Base-by-base conservation (phyloP, 2,329 filamentous ascomycete species). In the Intubia oerlemansii region DNA sequence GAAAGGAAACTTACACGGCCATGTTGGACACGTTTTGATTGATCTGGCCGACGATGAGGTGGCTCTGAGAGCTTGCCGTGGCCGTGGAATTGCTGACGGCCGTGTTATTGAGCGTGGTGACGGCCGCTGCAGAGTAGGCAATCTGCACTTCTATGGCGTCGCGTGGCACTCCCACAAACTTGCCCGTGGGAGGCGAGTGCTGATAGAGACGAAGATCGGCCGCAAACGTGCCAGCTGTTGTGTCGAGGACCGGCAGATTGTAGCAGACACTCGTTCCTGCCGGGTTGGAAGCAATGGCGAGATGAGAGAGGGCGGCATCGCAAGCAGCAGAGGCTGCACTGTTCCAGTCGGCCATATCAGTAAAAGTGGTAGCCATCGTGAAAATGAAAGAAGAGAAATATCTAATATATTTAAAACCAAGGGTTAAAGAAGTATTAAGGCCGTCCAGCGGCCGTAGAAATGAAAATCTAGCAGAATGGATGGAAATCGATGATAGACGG, bases 31-130 rank as follows among this genome's bases (percentile, higher is more conserved):
- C n/a, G 30, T 57, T 49, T 30, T 53, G 41, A 45, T 76, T 68
- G 42, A 81, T 68, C 47, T 71, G 62, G 11, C 75, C 75, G 18
- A 77, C 57, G 40, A 80, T 75, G 45, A 67, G 55, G 41, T 76
- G 75, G 10, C 64, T 56, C 46, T 74, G 71, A 11, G 29, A 11
- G 9, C 12, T 25, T 13, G n/a, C 16, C 30, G 32, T 44, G 22
- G 36, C 20, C 17, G 27, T 8, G 5, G 31, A 31, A 15, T 22
- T 28, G 17, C 20, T 41, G 25, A 33, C 44, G 9, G 32, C 36
- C 8, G 34, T 30, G 7, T 38, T 36, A 36, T 41, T 41, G 15
- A 33, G 29, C 9, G 36, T 37, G 5, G 38, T 34, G 21, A 62
- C 59, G 3, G 56, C 56, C 10, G 66, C 66, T 20, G 64, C 65